Percentiles rank a stretch among this genome's conserved stretches.
Conservation (phyloP, 2,329 filamentous ascomycete genomes). For the Pseudocercospora vitis region DNA sequence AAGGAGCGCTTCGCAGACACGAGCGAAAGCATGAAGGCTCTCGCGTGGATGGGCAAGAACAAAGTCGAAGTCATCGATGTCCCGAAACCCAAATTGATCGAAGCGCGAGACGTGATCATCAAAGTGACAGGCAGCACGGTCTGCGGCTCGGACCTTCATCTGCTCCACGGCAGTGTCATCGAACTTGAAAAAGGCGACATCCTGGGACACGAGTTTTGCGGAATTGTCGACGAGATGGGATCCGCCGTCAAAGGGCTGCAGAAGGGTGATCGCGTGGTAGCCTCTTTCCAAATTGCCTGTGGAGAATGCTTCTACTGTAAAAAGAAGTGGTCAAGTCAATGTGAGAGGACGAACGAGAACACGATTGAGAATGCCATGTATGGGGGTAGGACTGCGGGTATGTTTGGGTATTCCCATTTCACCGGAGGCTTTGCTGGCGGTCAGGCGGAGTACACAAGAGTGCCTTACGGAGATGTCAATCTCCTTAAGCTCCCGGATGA, state of each 20-base stretch:
- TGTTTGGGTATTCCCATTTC: slow-evolving; percentile 64
- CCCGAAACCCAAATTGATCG: slow-evolving; percentile 69
- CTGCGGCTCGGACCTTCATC: slow-evolving; percentile 61
- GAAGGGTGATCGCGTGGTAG: slow-evolving; percentile 66
- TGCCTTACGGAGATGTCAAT: slow-evolving; percentile 78
- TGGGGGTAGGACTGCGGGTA: slow-evolving; percentile 70
- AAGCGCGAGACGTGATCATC: slow-evolving; percentile 74
- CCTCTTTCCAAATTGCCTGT: slow-evolving; percentile 79
- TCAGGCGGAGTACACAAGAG: slow-evolving; percentile 82
- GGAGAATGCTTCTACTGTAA: slow-evolving; percentile 73
- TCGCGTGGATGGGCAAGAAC: slow-evolving; percentile 82
- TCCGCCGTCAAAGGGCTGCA: slow-evolving; percentile 45
- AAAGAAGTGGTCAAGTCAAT: slow-evolving; percentile 75
- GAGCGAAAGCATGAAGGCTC: slow-evolving; percentile 68
- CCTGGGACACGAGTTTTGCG: slow-evolving; percentile 55
- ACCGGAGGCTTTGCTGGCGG: slow-evolving; percentile 85
- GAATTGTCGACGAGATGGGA: slow-evolving; percentile 51
- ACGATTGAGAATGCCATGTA: slow-evolving; percentile 72
- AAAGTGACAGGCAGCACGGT: slow-evolving; percentile 69
- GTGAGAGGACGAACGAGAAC: slow-evolving; percentile 76
- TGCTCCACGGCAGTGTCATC: slow-evolving; percentile 53
- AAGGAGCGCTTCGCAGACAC: slow-evolving; percentile 52
- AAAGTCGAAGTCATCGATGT: slow-evolving; percentile 69
- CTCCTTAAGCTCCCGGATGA: slow-evolving; percentile 73
- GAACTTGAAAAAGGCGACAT: slow-evolving; percentile 54